Percentiles rank a stretch among this genome's conserved stretches.
phyloP scores from a whole-genome alignment of 1,284 basidiomycete genomes.

The Tetrapyrgos nigripes region DNA sequence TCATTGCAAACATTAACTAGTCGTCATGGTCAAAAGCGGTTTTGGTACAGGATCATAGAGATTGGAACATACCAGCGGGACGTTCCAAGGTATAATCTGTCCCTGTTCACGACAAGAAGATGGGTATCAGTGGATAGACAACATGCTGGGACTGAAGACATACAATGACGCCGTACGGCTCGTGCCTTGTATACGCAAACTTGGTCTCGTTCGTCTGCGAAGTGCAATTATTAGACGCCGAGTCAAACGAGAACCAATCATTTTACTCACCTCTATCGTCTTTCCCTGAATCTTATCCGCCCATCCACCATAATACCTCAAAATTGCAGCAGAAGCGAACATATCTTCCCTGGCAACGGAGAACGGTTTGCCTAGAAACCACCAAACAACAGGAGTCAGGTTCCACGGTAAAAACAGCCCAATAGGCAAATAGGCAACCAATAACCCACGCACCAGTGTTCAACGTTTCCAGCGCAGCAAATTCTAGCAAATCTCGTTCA shows the following conservation, averaged over 20 bases:
- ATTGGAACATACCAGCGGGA: conserved; percentile 37
- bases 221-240: not conserved
- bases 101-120: conserved; percentile 32
- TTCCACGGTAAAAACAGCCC: not conserved
- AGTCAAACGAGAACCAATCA: not conserved
- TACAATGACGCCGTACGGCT: conserved; percentile 86
- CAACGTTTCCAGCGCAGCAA: conserved; percentile 76
- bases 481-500: conserved; percentile 70
- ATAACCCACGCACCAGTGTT: conserved; percentile 53
- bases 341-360: conserved; percentile 60
- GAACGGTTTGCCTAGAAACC: conserved; percentile 54
- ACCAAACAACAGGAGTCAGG: not conserved
- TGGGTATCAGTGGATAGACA: not conserved
- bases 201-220: conserved; percentile 62
- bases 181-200: conserved; percentile 80
- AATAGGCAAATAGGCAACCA: too few species aligned
- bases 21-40: not conserved
- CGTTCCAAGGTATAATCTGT: conserved; percentile 77
- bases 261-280: conserved; percentile 54
- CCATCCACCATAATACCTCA: conserved; percentile 57
- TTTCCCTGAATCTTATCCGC: conserved; percentile 74
- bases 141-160: conserved; percentile 7
- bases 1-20: conserved; percentile 70
- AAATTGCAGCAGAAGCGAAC: conserved; percentile 46
- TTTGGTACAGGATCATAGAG: not conserved